Percentiles rank a stretch among this genome's conserved stretches.
Evolutionary conservation across 2,329 filamentous ascomycete species (phyloP).

Genomic region (Cordyceps farinosa): DNA sequence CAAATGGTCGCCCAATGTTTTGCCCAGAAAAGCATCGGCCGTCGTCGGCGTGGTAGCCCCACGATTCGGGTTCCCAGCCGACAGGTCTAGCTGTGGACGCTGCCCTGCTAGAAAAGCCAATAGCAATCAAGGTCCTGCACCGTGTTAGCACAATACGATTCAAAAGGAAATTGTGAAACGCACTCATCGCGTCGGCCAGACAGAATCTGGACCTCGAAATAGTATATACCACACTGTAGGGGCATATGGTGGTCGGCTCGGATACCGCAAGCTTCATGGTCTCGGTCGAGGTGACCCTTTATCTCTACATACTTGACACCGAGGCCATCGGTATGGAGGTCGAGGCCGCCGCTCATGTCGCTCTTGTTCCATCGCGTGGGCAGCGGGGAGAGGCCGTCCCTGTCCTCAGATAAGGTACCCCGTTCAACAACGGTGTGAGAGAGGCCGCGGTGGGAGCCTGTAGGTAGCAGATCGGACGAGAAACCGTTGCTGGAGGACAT

Average conservation of each 20-base stretch:
- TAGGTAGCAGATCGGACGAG: slow-evolving; percentile 36
- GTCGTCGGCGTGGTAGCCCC: slow-evolving; percentile 68
- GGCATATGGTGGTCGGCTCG: slow-evolving; percentile 86
- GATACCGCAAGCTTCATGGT: slow-evolving; percentile 76
- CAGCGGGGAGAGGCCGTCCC: slow-evolving; percentile 59
- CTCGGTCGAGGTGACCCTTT: slow-evolving; percentile 47
- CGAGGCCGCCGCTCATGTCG: slow-evolving; percentile 71
- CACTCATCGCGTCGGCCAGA: slow-evolving; percentile 54
- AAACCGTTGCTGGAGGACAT: slow-evolving; percentile 48
- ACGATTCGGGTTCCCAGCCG: slow-evolving; percentile 66
- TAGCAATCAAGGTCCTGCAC: slow-evolving; percentile 55
- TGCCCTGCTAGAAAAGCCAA: slow-evolving; percentile 57
- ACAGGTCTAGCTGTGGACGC: slow-evolving; percentile 54
- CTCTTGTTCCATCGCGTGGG: slow-evolving; percentile 78
- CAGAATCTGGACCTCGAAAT: slow-evolving; percentile 69
- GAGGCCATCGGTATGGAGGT: slow-evolving; percentile 69
- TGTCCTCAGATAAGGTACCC: slow-evolving; percentile 56
- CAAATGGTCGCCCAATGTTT: slow-evolving; percentile 55
- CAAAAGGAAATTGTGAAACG: slow-evolving; percentile 27
- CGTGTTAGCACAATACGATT: neutral
- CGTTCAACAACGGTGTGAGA: slow-evolving; percentile 83
- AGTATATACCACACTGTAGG: slow-evolving; percentile 86
- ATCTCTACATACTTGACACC: slow-evolving; percentile 61
- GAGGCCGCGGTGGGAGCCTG: slow-evolving; percentile 67
- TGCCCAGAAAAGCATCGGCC: slow-evolving; percentile 58